phyloP scores from a whole-genome alignment of 768 basidiomycete genomes.

The Lentinula guzmanii region DNA sequence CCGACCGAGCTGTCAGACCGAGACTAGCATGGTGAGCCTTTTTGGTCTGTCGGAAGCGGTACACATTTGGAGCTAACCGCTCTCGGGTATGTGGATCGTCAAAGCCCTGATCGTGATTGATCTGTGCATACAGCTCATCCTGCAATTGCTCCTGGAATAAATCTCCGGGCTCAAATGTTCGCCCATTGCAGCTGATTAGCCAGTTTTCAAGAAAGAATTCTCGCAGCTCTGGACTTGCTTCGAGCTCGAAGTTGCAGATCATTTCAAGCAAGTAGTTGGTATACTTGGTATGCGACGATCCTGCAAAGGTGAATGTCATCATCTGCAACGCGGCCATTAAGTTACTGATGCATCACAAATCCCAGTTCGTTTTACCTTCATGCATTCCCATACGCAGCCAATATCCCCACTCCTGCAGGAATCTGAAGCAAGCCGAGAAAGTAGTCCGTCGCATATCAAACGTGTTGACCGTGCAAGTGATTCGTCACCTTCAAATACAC shows the following conservation, averaged over 20 bases:
- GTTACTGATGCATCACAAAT: not conserved
- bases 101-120: conserved; percentile 7
- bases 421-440: conserved; percentile 9
- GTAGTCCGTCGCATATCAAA: not conserved
- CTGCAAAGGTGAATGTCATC: conserved; percentile 15
- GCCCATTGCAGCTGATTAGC: conserved; percentile 12
- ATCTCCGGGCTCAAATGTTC: conserved; percentile 10
- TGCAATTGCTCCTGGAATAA: conserved; percentile 18
- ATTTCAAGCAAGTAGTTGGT: conserved; percentile 13
- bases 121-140: conserved; percentile 7
- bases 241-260: conserved; percentile 12
- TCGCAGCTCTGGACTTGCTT: conserved; percentile 9
- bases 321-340: not conserved
- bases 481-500: conserved; percentile 3
- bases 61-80: conserved; percentile 11
- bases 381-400: not conserved
- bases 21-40: conserved; percentile 9
- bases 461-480: conserved; percentile 7
- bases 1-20: conserved; percentile 4
- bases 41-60: conserved; percentile 6
- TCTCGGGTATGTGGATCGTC: conserved; percentile 10
- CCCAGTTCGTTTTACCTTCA: not conserved
- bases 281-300: conserved; percentile 15
- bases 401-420: conserved; percentile 7
- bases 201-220: conserved; percentile 5